These are phyloP conservation scores for Aegilops bicornis DNA, from an alignment of 176 grass and related monocot genomes.

Conservation along the genomic window DNA sequence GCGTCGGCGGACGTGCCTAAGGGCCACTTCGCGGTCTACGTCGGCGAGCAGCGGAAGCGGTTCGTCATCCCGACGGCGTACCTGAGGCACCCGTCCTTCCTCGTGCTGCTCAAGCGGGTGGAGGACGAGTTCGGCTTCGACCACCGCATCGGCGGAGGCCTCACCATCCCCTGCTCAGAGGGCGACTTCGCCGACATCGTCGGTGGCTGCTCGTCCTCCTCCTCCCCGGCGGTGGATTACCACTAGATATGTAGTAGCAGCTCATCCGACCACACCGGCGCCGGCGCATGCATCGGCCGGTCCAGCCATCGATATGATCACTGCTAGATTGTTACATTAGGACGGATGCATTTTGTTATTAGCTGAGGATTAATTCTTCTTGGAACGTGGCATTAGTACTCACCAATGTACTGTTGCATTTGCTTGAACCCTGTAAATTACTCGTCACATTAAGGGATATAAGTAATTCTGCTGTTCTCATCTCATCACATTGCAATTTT, in stretches of 20 bases:
- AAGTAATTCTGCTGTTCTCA: background rate
- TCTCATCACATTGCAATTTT: background rate
- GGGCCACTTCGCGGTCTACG: slow-evolving; percentile 60
- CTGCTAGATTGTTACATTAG: background rate
- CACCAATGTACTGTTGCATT: background rate
- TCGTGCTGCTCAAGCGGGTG: slow-evolving; percentile 46
- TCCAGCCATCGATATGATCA: background rate
- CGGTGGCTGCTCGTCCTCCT: background rate
- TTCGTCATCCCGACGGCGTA: slow-evolving; percentile 57
- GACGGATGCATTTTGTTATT: background rate
- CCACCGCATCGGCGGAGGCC: slow-evolving; percentile 40
- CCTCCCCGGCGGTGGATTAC: background rate
- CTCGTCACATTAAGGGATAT: background rate
- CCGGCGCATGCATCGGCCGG: background rate
- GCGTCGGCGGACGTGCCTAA: slow-evolving; percentile 31
- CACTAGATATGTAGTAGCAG: background rate
- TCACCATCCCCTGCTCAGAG: slow-evolving; percentile 53
- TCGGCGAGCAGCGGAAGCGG: slow-evolving; percentile 42
- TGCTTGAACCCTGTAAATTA: slow-evolving; percentile 2
- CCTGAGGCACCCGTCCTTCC: slow-evolving; percentile 54
- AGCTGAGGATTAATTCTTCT: background rate
- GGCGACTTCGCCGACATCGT: slow-evolving; percentile 35
- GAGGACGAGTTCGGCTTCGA: slow-evolving; percentile 69
- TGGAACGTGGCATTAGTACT: background rate
- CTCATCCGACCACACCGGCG: background rate